Evolutionary conservation across 1,284 basidiomycete species (phyloP).

Genomic region (Coniferiporia weirii): DNA sequence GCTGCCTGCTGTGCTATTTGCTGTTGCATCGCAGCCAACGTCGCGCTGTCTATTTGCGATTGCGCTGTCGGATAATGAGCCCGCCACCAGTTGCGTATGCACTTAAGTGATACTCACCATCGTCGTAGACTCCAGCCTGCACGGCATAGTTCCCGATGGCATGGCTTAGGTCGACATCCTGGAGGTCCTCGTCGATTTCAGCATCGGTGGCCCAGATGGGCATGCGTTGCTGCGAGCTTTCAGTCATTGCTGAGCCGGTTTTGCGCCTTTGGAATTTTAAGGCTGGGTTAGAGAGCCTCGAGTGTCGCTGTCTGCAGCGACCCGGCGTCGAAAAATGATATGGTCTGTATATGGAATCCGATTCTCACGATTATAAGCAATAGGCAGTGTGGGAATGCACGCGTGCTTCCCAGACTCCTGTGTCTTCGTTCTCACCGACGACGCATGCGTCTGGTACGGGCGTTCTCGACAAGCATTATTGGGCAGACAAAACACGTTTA

Average conservation of each 20-base stretch:
- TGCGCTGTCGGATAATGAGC: slow-evolving; percentile 28
- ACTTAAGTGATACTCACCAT: slow-evolving; percentile 40
- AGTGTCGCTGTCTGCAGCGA: not conserved
- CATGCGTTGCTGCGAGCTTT: slow-evolving; percentile 50
- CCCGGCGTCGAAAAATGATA: too few species aligned
- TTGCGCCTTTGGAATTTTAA: not conserved
- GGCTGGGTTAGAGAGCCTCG: not conserved
- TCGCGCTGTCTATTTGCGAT: slow-evolving; percentile 60
- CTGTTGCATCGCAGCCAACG: slow-evolving; percentile 66
- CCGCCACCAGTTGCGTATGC: not conserved
- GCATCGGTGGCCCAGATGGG: slow-evolving; percentile 66
- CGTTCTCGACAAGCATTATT: not conserved
- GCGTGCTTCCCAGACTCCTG: not conserved
- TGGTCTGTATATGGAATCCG: not conserved
- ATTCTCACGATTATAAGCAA: not conserved
- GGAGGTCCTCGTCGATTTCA: slow-evolving; percentile 70
- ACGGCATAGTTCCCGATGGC: slow-evolving; percentile 68
- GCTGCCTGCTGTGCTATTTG: slow-evolving; percentile 77
- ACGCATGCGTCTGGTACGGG: not conserved
- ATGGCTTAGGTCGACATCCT: slow-evolving; percentile 66
- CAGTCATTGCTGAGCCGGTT: slow-evolving; percentile 2
- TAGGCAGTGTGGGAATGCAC: too few species aligned
- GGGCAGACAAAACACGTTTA: not conserved
- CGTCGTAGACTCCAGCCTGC: slow-evolving; percentile 63
- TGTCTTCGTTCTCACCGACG: not conserved